Conservation (phyloP, 352 stramenopile species). For the Pythium inflatum region DNA sequence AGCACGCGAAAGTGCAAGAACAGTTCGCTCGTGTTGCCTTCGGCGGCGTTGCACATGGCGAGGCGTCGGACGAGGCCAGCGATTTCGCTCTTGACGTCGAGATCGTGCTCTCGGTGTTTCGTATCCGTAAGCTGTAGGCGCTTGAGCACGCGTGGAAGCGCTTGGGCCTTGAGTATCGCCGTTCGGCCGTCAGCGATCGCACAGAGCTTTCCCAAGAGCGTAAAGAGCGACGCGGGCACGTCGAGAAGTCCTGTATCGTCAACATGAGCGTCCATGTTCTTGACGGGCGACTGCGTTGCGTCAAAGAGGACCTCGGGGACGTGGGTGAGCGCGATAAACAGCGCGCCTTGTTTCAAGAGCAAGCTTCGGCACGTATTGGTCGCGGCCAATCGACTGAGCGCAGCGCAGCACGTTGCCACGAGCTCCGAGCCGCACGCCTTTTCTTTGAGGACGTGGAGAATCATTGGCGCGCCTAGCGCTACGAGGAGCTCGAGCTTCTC, state of each 20-base stretch:
- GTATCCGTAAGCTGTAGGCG: slow-evolving; percentile 55
- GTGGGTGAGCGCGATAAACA: slow-evolving; percentile 64
- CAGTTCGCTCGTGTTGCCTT: slow-evolving; percentile 72
- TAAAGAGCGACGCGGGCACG: slow-evolving; percentile 68
- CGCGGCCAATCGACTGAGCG: slow-evolving; percentile 64
- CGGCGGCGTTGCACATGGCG: slow-evolving; percentile 54
- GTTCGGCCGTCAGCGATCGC: slow-evolving; percentile 56
- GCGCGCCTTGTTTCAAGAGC: slow-evolving; percentile 55
- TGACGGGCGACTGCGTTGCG: slow-evolving; percentile 12
- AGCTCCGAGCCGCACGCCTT: slow-evolving; percentile 39
- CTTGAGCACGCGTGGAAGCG: slow-evolving; percentile 72
- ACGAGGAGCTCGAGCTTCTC: slow-evolving; percentile 56
- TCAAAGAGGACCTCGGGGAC: slow-evolving; percentile 53
- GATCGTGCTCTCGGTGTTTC: slow-evolving; percentile 30
- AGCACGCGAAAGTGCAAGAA: slow-evolving; percentile 72
- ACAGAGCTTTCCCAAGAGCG: slow-evolving; percentile 67
- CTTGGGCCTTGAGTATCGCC: slow-evolving; percentile 63
- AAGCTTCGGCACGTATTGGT: slow-evolving; percentile 52
- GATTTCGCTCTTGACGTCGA: slow-evolving; percentile 72
- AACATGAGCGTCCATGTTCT: slow-evolving; percentile 35
- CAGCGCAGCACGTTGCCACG: slow-evolving; percentile 55
- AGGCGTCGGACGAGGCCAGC: slow-evolving; percentile 54
- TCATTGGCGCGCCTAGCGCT: slow-evolving; percentile 51
- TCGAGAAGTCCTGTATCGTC: slow-evolving; percentile 53
- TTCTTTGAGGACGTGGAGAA: slow-evolving; percentile 65